Conservation (phyloP, 2,329 filamentous ascomycete genomes). For the Achaetomium macrosporum region DNA sequence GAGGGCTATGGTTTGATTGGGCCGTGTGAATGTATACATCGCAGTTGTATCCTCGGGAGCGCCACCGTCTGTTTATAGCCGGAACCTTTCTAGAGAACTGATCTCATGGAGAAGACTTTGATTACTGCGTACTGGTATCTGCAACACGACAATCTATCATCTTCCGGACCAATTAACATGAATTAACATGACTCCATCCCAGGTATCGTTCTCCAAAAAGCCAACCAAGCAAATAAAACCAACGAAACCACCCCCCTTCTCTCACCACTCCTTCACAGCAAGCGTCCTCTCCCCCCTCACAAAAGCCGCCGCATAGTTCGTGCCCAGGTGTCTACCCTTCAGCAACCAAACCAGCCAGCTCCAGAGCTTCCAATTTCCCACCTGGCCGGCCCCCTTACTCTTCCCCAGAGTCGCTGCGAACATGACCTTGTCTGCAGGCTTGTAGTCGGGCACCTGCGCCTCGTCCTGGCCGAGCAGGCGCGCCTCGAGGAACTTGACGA, state of each 20-base stretch:
- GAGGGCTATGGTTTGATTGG: too few species aligned
- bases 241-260: neutral
- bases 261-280: conserved; percentile 16
- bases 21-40: too few species aligned
- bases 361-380: conserved; percentile 21
- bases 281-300: conserved; percentile 18
- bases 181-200: too few species aligned
- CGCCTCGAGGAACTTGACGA: conserved; percentile 23
- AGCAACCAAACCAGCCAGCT: conserved; percentile 22
- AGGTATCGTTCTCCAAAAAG: too few species aligned
- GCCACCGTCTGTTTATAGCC: too few species aligned
- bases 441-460: conserved; percentile 14
- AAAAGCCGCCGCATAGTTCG: conserved; percentile 17
- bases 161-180: too few species aligned
- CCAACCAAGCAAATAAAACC: neutral
- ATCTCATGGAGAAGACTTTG: too few species aligned
- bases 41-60: too few species aligned
- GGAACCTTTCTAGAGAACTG: too few species aligned
- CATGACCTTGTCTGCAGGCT: conserved; percentile 15
- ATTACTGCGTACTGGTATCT: too few species aligned
- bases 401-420: conserved; percentile 24
- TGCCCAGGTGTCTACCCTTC: conserved; percentile 25
- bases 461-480: conserved; percentile 14
- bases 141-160: too few species aligned
- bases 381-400: conserved; percentile 27